Percentiles rank a stretch among this genome's conserved stretches.
Evolutionary conservation across 345 rosid genomes (phyloP).

Genomic region (Lumnitzera littorea): DNA sequence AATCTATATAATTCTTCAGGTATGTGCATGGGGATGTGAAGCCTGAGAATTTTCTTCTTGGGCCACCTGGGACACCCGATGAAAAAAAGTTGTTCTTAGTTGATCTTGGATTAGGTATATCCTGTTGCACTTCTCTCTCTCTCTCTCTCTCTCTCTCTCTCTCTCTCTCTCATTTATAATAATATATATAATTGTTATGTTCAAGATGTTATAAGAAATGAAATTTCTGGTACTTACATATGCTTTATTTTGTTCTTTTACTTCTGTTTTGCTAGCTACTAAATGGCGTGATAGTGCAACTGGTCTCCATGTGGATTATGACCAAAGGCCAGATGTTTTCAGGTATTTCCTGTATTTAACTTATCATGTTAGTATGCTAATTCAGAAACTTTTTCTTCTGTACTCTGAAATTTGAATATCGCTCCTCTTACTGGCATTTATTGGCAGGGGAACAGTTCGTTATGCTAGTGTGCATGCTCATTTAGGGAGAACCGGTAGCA

Average conservation of each 20-base stretch:
- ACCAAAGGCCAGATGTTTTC: conserved; percentile 76
- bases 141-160: too few species aligned
- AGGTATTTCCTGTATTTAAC: conserved; percentile 26
- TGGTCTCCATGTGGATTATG: conserved; percentile 61
- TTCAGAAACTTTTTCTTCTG: not conserved
- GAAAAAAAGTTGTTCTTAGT: conserved; percentile 56
- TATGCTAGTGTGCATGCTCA: conserved; percentile 81
- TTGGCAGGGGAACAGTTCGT: conserved; percentile 67
- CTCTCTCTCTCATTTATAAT: too few species aligned
- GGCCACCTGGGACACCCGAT: conserved; percentile 47
- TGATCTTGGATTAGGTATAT: conserved; percentile 68
- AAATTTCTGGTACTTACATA: not conserved
- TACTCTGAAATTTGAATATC: not conserved
- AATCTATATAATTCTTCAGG: conserved; percentile 17
- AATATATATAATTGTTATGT: not conserved
- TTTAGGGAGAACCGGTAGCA: conserved; percentile 64
- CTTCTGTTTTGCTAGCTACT: conserved; percentile 28
- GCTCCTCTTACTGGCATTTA: conserved; percentile 4
- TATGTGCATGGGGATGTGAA: conserved; percentile 77
- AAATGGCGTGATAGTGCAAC: conserved; percentile 53
- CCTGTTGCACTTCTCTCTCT: not conserved
- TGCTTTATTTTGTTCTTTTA: too few species aligned
- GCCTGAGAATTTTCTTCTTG: conserved; percentile 77
- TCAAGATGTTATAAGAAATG: not conserved
- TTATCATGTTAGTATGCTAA: not conserved